Base-by-base conservation (phyloP, 306 rosid genomes). In the Corylus americana region DNA sequence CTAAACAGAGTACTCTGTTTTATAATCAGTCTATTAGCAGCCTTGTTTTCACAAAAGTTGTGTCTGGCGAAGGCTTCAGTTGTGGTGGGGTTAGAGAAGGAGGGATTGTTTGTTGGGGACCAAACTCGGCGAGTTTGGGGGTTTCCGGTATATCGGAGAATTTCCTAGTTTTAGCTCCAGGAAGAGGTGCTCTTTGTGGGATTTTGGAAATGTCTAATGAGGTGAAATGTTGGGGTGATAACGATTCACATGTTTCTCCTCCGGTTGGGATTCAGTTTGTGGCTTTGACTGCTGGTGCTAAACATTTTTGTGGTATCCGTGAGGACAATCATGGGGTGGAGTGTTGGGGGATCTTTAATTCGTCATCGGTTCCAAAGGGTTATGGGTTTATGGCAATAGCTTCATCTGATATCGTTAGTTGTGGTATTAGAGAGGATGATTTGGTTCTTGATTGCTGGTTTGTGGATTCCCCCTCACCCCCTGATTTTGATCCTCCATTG, bases 401-500 rank as follows among this genome's bases (percentile, higher is more conserved):
- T 71, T 95, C 98, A 2, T 91, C 97, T 0, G 98, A 92, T 82
- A 85, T 78, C 47, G 80, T 91, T 13, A 91, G 91, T 58, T 95
- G 98, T 70, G 98, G 98, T 25, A 85, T 92, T 59, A 88, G 96
- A 71, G 98, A 95, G 80, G 98, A 87, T 61, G 91, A 95, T 83
- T 84, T 95, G 71, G 86, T 95, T 53, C 86, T 93, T 4, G 96
- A 90, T 87, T 95, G 98, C 71, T 95, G 98, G 98, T 67, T 85
- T 67, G 86, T 87, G 44, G 85, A 92, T 55, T 82, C 83, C 18
- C 73, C 96, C 1, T 78, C 77, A 11, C 74, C 88, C 4, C 77
- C 87, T 1, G 84, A 74, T 48, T 86, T 86, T 80, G 96, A 91
- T 77, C 98, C 98, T 71, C 98, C 98, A 51, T 55, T 95, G 88